Conservation (phyloP, 2,329 filamentous ascomycete genomes). For the Diaporthe eres region DNA sequence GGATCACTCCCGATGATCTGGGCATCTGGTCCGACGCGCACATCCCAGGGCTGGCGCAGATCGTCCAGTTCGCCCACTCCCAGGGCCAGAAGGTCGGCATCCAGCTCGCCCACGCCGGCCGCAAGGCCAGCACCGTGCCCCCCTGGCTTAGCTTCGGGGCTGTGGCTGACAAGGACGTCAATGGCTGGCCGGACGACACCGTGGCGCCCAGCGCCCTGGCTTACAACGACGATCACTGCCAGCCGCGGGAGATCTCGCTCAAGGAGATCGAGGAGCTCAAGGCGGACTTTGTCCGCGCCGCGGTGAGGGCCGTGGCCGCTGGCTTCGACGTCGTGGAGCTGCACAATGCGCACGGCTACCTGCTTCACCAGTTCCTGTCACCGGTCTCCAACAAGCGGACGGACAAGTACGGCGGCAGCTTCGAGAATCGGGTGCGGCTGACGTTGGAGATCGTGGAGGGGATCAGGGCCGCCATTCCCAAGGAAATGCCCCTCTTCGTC, state of each 20-base stretch:
- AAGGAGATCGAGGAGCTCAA: constrained; percentile 77
- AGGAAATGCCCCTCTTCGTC: constrained; percentile 79
- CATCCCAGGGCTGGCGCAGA: constrained; percentile 51
- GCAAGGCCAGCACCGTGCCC: constrained; percentile 65
- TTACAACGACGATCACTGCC: constrained; percentile 44
- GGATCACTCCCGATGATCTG: constrained; percentile 53
- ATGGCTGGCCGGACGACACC: constrained; percentile 61
- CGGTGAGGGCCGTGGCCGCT: constrained; percentile 69
- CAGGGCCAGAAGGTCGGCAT: constrained; percentile 77
- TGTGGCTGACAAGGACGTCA: constrained; percentile 62
- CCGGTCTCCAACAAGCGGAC: constrained; percentile 79
- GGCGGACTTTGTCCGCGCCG: constrained; percentile 67
- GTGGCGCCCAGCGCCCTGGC: constrained; percentile 51
- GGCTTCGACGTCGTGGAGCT: constrained; percentile 80
- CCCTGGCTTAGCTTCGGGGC: constrained; percentile 69
- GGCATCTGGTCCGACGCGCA: constrained; percentile 56
- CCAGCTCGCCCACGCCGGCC: constrained; percentile 79
- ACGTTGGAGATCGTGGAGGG: constrained; percentile 76
- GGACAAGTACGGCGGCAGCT: constrained; percentile 77
- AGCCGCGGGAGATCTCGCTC: constrained; percentile 73
- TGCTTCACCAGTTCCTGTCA: constrained; percentile 78
- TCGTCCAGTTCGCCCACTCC: constrained; percentile 60
- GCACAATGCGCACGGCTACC: constrained; percentile 85
- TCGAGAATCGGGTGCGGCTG: constrained; percentile 80
- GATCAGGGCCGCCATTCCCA: constrained; percentile 73